phyloP scores from a whole-genome alignment of 2,329 filamentous ascomycete species.

The Coniochaeta sp. region DNA sequence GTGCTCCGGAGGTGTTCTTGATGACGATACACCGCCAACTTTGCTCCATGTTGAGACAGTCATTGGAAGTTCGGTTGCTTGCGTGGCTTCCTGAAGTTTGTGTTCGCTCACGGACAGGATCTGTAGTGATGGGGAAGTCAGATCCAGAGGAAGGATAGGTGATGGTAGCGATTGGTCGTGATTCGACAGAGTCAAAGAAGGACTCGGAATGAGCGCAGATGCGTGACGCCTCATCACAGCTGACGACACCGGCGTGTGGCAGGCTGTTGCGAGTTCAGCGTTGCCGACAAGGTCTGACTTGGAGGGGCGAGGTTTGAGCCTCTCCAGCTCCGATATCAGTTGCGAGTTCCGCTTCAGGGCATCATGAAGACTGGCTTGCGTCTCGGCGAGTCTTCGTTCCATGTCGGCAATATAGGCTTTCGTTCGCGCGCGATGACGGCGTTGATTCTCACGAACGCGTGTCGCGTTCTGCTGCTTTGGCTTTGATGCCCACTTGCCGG shows the following conservation, averaged over 20 bases:
- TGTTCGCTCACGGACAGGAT: no score
- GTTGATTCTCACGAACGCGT: conserved; percentile 43
- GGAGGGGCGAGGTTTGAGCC: not conserved
- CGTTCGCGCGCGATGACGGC: conserved; percentile 37
- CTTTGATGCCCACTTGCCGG: conserved; percentile 19
- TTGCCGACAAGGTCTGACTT: not conserved
- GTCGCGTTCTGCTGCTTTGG: conserved; percentile 21
- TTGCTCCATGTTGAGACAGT: not conserved
- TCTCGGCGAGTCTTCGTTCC: conserved; percentile 21
- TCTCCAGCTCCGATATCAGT: conserved; percentile 5
- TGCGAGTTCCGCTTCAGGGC: conserved; percentile 9
- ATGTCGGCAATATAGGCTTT: conserved; percentile 30
- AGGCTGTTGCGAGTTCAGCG: not conserved
- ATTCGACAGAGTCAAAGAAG: no score
- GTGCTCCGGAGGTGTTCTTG: not conserved
- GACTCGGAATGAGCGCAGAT: no score
- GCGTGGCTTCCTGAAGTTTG: no score
- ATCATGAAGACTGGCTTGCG: conserved; percentile 11
- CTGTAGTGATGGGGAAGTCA: not conserved
- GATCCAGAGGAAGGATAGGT: not conserved
- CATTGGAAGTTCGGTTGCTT: no score
- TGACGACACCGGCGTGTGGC: not conserved
- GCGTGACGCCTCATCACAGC: no score
- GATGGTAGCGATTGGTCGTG: not conserved
- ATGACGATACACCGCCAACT: not conserved